These are phyloP conservation scores for Pythium folliculosum DNA, from an alignment of 352 stramenopile genomes.

Conservation along the genomic window DNA sequence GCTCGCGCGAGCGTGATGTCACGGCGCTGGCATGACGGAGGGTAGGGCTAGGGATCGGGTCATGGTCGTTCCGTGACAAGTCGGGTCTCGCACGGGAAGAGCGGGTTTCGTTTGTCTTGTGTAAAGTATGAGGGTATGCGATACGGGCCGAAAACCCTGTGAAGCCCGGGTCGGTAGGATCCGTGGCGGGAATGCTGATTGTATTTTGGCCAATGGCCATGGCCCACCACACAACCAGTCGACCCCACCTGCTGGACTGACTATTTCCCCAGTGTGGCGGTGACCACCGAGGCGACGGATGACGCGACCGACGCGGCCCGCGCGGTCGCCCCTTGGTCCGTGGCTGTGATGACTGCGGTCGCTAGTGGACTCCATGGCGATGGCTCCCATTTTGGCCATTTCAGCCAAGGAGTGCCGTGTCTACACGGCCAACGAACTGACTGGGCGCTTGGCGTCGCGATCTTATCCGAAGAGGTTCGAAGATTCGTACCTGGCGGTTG, in stretches of 20 bases:
- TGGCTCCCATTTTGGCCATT: too few species aligned
- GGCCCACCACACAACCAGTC: constrained; percentile 15
- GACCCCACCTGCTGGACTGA: constrained; percentile 21
- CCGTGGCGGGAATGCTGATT: constrained; percentile 4
- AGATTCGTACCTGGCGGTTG: constrained; percentile 11
- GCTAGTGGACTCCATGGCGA: background rate
- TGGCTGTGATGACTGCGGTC: background rate
- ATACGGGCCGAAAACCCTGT: background rate
- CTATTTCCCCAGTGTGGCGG: constrained; percentile 11
- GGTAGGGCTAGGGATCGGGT: constrained; percentile 14
- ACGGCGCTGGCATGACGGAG: constrained; percentile 14
- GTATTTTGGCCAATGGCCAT: constrained; percentile 14
- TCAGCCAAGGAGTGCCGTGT: too few species aligned
- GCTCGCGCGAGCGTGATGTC: constrained; percentile 20
- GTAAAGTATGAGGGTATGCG: background rate
- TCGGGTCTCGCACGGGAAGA: background rate
- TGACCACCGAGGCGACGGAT: constrained; percentile 9
- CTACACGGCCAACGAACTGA: too few species aligned
- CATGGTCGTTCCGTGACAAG: background rate
- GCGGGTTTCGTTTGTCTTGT: background rate
- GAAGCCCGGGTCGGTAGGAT: background rate
- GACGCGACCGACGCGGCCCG: constrained; percentile 23
- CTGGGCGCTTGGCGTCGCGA: constrained; percentile 6
- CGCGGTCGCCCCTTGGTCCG: background rate
- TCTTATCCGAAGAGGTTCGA: constrained; percentile 16